phyloP scores from a whole-genome alignment of 2,329 filamentous ascomycete genomes.

The Paracamarosporium sp. region DNA sequence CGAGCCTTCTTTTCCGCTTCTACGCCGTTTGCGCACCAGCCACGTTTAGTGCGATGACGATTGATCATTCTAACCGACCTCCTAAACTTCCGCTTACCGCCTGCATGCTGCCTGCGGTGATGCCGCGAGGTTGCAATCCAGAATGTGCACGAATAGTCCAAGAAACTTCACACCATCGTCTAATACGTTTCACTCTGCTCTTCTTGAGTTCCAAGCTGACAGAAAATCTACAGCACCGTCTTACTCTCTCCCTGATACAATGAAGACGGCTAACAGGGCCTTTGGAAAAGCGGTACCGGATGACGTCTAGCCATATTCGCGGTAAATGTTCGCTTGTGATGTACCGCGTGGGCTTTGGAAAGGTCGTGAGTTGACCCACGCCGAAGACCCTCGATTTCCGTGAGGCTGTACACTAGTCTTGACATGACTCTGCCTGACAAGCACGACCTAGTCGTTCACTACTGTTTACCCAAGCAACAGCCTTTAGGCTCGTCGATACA shows the following conservation, averaged over 20 bases:
- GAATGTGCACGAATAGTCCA: background rate
- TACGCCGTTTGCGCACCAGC: conserved; percentile 17
- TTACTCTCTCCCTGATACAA: background rate
- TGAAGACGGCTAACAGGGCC: background rate
- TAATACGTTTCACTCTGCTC: background rate
- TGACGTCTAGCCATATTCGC: background rate
- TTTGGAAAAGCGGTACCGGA: background rate
- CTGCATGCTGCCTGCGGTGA: background rate
- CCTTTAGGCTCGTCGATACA: background rate
- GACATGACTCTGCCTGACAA: background rate
- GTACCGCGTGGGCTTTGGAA: background rate
- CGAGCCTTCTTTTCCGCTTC: conserved; percentile 20
- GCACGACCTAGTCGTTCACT: background rate
- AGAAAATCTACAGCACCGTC: background rate
- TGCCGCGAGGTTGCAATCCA: background rate
- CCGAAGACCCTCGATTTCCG: background rate
- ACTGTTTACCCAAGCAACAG: background rate
- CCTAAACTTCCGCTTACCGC: background rate
- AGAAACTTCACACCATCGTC: background rate
- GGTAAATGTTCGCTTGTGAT: background rate
- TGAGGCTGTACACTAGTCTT: background rate
- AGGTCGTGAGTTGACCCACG: background rate
- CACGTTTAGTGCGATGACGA: conserved; percentile 8
- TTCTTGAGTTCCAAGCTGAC: background rate
- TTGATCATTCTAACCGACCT: conserved; percentile 22